Base-by-base conservation (phyloP, 2,329 filamentous ascomycete species). In the Venturia asperata region DNA sequence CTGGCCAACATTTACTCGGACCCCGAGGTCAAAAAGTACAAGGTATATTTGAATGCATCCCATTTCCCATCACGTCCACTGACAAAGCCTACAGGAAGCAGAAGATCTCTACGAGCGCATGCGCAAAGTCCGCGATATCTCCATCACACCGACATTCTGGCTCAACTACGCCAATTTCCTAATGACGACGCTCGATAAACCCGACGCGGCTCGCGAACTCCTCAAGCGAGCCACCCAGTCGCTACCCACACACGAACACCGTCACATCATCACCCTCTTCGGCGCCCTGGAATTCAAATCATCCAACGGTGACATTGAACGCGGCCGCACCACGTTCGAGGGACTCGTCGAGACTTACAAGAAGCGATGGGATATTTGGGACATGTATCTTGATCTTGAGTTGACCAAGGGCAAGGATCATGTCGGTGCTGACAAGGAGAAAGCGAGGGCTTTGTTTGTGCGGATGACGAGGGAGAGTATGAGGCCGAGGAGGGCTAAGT, bases 1-100 rank as follows among this genome's bases (percentile, higher is more conserved):
- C 82, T 97, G 72, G 89, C 90, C 66, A 96, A 90, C 77, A 97
- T 97, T 74, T 97, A 95, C 79, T 96, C 97, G 70, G 90, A 94
- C 73, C 92, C 92, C 37, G 87, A 87, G 15, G 52, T 58, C 52
- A 58, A 58, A 71, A 96, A 95, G 80, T 82, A 87, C 71, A 85
- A 88, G 76, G 91, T 92, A 86, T 81, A 87, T 74, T 55, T 42
- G 45, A 0, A 17, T 11, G 10, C 41, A 27, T 42, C 15, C 42
- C 15, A 15, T 74, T 64, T 65, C 58, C 52, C 47, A 62, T 63
- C 30, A 34, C 62, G 65, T 63, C 61, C 65, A 68, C 71, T 72
- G 70, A 73, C 63, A 65, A 58, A 61, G 6, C 58, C 47, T 30
- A 68, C 75, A 95, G 88, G 88, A 92, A 83, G 93, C 93, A 65